These are phyloP conservation scores for Cucurbita argyrosperma DNA, from an alignment of 306 rosid species.

Conservation along the genomic window DNA sequence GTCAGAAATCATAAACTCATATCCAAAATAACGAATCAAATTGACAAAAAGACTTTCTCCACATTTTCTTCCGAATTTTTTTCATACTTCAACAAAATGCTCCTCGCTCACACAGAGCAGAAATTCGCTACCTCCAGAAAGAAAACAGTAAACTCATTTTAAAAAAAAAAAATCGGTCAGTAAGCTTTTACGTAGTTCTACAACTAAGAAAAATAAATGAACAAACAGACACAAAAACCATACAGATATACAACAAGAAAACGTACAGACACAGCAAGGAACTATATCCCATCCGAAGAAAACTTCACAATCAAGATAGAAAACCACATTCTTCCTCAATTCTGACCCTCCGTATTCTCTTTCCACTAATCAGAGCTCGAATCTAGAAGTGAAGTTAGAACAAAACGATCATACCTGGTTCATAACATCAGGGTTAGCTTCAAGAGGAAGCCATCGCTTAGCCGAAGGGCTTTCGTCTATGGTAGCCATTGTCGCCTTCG, in stretches of 20 bases:
- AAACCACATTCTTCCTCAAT: not conserved
- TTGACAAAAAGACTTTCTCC: not conserved
- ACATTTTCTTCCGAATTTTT: not conserved
- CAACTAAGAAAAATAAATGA: not conserved
- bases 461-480: slow-evolving; percentile 28
- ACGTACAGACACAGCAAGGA: not conserved
- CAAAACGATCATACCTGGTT: slow-evolving; percentile 43
- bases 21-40: no score
- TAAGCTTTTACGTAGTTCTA: not conserved
- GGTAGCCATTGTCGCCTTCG: slow-evolving; percentile 33
- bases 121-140: not conserved
- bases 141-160: not conserved
- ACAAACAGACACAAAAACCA: not conserved
- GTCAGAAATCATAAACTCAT: not conserved
- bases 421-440: slow-evolving; percentile 96
- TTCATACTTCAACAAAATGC: not conserved
- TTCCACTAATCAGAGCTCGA: not conserved
- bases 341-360: not conserved
- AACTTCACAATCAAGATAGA: not conserved
- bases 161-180: not conserved
- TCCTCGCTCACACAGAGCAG: not conserved
- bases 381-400: not conserved
- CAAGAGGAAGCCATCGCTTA: slow-evolving; percentile 98
- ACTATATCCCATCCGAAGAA: not conserved
- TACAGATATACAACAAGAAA: not conserved